A percentile compares a stretch with the other conserved stretches of the same genome.
phyloP scores from a whole-genome alignment of 2,329 filamentous ascomycete genomes.

The Neofusicoccum umdonicola region DNA sequence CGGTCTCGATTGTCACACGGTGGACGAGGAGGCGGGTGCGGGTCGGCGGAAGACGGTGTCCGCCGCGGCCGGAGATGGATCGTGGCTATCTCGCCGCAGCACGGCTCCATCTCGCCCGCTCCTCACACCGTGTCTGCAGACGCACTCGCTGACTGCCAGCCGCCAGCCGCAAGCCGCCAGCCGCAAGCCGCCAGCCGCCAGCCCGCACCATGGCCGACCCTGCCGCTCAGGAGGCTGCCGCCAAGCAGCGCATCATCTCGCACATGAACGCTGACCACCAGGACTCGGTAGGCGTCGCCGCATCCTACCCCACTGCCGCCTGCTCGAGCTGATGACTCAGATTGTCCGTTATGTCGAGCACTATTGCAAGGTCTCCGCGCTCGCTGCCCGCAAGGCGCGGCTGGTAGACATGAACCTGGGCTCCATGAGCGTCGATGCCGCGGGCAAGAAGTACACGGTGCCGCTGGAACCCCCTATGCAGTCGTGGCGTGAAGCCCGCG shows the following conservation, averaged over 20 bases:
- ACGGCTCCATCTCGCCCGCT: not conserved
- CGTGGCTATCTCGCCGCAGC: constrained; percentile 6
- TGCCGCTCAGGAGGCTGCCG: constrained; percentile 45
- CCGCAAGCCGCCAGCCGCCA: not conserved
- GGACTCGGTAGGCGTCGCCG: constrained; percentile 52
- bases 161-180: not conserved
- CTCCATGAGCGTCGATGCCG: constrained; percentile 60
- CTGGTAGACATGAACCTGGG: constrained; percentile 66
- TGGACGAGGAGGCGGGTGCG: not conserved
- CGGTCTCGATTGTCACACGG: not conserved
- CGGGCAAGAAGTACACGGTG: constrained; percentile 52
- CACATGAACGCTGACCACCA: constrained; percentile 89
- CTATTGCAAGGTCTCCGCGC: constrained; percentile 59
- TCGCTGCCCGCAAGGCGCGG: constrained; percentile 55
- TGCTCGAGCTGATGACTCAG: constrained; percentile 23
- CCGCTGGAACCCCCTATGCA: constrained; percentile 68
- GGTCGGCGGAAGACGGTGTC: not conserved
- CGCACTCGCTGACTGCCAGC: not conserved
- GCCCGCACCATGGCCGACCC: constrained; percentile 26
- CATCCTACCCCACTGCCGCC: not conserved
- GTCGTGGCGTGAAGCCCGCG: constrained; percentile 65
- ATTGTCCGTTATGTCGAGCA: constrained; percentile 74
- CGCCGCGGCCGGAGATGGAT: constrained; percentile 6
- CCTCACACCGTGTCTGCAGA: not conserved
- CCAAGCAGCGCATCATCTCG: constrained; percentile 63